Evolutionary conservation across 2,329 filamentous ascomycete species (phyloP).

Genomic region (Seiridium cupressi): DNA sequence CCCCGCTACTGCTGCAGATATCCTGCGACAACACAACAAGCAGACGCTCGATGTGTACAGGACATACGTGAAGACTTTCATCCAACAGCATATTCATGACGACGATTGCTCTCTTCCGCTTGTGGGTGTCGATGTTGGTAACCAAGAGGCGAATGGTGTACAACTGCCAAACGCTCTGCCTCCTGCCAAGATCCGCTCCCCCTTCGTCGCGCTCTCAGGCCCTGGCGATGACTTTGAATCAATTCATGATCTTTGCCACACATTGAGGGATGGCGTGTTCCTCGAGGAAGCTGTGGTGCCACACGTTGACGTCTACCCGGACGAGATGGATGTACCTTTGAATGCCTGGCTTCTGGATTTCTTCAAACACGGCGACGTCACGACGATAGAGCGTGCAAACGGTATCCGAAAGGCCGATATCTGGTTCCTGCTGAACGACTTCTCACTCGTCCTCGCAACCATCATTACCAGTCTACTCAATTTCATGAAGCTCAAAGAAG

Average conservation of each 20-base stretch:
- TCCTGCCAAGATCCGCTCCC: slow-evolving; percentile 54
- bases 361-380: slow-evolving; percentile 68
- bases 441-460: slow-evolving; percentile 60
- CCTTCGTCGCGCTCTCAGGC: slow-evolving; percentile 72
- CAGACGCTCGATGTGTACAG: slow-evolving; percentile 65
- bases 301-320: slow-evolving; percentile 59
- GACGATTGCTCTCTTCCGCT: slow-evolving; percentile 58
- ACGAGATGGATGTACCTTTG: slow-evolving; percentile 49
- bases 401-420: slow-evolving; percentile 64
- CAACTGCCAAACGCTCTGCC: slow-evolving; percentile 16
- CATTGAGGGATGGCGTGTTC: slow-evolving; percentile 66
- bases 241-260: slow-evolving; percentile 66
- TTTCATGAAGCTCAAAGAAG: slow-evolving; percentile 49
- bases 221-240: slow-evolving; percentile 61
- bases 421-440: slow-evolving; percentile 69
- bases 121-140: slow-evolving; percentile 46
- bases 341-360: slow-evolving; percentile 76
- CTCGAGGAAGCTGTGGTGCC: slow-evolving; percentile 74
- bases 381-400: slow-evolving; percentile 62
- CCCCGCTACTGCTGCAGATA: slow-evolving; percentile 52
- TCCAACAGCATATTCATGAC: slow-evolving; percentile 58
- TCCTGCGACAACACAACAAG: slow-evolving; percentile 62
- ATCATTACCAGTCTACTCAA: slow-evolving; percentile 65
- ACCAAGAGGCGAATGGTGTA: slow-evolving; percentile 11
- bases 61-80: slow-evolving; percentile 67